These are phyloP conservation scores for Eremomyces bilateralis DNA, from an alignment of 495 filamentous ascomycete species.

Conservation along the genomic window DNA sequence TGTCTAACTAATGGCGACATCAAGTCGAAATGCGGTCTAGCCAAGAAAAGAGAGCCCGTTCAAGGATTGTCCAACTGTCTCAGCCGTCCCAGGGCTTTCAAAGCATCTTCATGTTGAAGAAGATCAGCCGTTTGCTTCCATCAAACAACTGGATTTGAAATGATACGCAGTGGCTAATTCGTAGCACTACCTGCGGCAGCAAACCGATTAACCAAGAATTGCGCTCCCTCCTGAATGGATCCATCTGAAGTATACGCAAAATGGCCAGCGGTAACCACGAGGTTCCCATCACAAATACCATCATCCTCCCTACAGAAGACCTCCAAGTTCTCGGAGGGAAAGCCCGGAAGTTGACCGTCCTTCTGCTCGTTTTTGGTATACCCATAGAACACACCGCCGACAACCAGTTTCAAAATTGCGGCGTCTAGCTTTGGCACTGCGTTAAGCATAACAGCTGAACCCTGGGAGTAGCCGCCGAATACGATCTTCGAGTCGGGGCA, in stretches of 20 bases:
- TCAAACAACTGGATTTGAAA: too few species aligned
- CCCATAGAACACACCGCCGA: conserved; percentile 4
- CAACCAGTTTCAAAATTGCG: not conserved
- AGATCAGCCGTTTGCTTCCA: too few species aligned
- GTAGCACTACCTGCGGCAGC: not conserved
- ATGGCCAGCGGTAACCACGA: not conserved
- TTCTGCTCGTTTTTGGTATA: conserved; percentile 3
- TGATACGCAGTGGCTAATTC: not conserved
- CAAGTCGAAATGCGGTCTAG: too few species aligned
- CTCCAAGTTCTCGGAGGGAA: not conserved
- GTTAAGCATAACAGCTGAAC: conserved; percentile 2
- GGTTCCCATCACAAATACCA: conserved; percentile 1
- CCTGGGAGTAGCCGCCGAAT: conserved; percentile 8
- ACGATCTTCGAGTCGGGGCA: conserved; percentile 4
- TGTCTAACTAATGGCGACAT: too few species aligned
- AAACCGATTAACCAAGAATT: too few species aligned
- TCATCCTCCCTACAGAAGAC: not conserved
- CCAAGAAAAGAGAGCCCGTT: too few species aligned
- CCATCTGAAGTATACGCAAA: not conserved
- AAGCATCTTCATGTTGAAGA: not conserved
- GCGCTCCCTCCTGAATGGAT: too few species aligned
- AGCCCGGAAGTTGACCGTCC: conserved; percentile 1
- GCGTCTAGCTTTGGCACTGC: conserved; percentile 1
- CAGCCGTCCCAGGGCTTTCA: too few species aligned
- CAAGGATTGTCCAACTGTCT: too few species aligned